Evolutionary conservation across 2,329 filamentous ascomycete species (phyloP).

Genomic region (Claviceps lovelessii): DNA sequence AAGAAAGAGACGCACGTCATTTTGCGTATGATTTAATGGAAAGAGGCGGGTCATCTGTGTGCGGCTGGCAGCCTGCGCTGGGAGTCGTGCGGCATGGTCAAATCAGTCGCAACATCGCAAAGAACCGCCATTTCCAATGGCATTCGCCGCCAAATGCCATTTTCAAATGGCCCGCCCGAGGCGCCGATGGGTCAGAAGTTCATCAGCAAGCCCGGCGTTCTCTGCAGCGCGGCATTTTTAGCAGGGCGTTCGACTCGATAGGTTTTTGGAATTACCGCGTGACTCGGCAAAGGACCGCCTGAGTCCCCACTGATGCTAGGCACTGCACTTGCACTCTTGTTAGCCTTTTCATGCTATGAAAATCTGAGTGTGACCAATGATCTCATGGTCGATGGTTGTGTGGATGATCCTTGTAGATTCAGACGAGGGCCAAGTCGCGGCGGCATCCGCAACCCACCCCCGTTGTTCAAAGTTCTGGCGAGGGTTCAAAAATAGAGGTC

Average conservation of each 20-base stretch:
- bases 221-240: background rate
- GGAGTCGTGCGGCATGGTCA: background rate
- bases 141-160: slow-evolving; percentile 1
- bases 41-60: background rate
- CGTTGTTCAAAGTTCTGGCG: background rate
- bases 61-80: background rate
- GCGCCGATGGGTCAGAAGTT: background rate
- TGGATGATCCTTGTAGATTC: background rate
- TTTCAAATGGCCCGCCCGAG: background rate
- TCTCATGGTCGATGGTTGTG: background rate
- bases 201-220: background rate
- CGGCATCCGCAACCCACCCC: background rate
- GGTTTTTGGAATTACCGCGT: background rate
- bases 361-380: slow-evolving; percentile 1
- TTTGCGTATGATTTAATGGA: background rate
- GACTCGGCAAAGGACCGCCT: background rate
- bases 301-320: background rate
- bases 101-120: background rate
- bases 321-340: background rate
- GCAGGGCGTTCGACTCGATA: background rate
- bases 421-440: too few relatives aligned
- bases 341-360: background rate
- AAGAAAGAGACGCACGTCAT: too few relatives aligned
- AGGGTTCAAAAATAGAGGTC: background rate
- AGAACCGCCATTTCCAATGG: background rate